Evolutionary conservation across 768 basidiomycete species (phyloP).

Genomic region (Macrolepiota dolichaula): DNA sequence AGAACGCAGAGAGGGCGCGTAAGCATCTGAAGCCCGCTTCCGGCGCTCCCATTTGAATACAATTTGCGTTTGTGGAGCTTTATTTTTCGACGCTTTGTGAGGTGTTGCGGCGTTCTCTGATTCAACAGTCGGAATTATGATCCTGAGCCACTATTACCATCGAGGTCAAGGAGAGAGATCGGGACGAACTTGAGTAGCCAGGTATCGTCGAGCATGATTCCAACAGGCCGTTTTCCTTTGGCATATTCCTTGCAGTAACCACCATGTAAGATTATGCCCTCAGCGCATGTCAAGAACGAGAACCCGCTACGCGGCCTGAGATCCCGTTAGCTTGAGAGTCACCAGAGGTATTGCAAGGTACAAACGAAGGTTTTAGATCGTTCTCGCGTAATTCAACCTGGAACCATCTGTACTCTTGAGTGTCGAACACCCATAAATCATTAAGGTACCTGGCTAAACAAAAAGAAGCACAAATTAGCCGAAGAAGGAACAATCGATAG

Average conservation of each 20-base stretch:
- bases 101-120: constrained; percentile 15
- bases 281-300: constrained; percentile 73
- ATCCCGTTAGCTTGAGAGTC: background rate
- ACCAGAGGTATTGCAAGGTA: constrained; percentile 6
- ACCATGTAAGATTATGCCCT: constrained; percentile 81
- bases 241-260: constrained; percentile 90
- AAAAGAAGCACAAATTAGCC: background rate
- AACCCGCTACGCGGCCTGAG: constrained; percentile 75
- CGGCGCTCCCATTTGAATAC: constrained; percentile 83
- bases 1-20: constrained; percentile 69
- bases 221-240: constrained; percentile 82
- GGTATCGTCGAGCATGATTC: constrained; percentile 87
- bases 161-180: background rate
- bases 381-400: constrained; percentile 72
- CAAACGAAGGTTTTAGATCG: constrained; percentile 72
- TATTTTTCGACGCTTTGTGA: constrained; percentile 24
- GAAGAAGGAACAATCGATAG: background rate
- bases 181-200: constrained; percentile 73
- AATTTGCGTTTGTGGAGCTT: constrained; percentile 27
- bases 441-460: constrained; percentile 71
- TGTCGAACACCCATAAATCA: constrained; percentile 85
- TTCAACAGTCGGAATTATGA: constrained; percentile 19
- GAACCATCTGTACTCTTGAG: constrained; percentile 82
- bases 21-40: constrained; percentile 66
- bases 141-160: constrained; percentile 12